These are phyloP conservation scores for Actinomortierella ambigua DNA, from an alignment of 371 early-diverging fungal genomes.

Conservation along the genomic window DNA sequence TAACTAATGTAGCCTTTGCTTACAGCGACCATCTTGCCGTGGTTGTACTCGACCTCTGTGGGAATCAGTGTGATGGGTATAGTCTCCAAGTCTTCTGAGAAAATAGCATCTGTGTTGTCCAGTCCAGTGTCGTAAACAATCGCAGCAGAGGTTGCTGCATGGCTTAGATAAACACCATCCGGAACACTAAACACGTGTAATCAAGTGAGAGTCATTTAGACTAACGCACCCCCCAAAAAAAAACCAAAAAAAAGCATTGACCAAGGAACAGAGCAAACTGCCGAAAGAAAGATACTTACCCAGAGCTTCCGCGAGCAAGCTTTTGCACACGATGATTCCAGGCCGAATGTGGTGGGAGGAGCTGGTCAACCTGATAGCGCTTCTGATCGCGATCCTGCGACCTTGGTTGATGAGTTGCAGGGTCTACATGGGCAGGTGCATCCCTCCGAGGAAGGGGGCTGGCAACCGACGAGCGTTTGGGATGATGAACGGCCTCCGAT, in stretches of 20 bases:
- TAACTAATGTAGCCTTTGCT: conserved; percentile 51
- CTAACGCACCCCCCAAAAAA: too few species aligned
- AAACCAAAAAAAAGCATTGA: neutral
- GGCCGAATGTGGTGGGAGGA: conserved; percentile 42
- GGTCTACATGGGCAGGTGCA: conserved; percentile 22
- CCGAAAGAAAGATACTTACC: conserved; percentile 12
- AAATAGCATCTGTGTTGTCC: conserved; percentile 42
- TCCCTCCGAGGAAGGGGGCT: conserved; percentile 31
- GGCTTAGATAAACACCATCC: conserved; percentile 45
- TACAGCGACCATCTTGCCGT: conserved; percentile 47
- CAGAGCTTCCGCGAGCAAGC: conserved; percentile 39
- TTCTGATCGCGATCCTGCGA: conserved; percentile 34
- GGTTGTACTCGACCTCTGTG: conserved; percentile 48
- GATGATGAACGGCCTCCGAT: neutral
- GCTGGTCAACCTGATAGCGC: conserved; percentile 40
- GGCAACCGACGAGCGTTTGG: conserved; percentile 32
- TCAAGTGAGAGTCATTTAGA: too few species aligned
- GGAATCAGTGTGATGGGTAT: conserved; percentile 48
- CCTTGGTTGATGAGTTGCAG: conserved; percentile 1
- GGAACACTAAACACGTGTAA: conserved; percentile 21
- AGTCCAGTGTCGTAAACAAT: conserved; percentile 34
- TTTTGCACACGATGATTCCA: conserved; percentile 48
- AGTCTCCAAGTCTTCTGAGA: conserved; percentile 46
- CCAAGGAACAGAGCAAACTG: neutral
- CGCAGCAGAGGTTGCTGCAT: conserved; percentile 16